Conservation (phyloP, 805 yeast species). For the Barnettozyma sp. region DNA sequence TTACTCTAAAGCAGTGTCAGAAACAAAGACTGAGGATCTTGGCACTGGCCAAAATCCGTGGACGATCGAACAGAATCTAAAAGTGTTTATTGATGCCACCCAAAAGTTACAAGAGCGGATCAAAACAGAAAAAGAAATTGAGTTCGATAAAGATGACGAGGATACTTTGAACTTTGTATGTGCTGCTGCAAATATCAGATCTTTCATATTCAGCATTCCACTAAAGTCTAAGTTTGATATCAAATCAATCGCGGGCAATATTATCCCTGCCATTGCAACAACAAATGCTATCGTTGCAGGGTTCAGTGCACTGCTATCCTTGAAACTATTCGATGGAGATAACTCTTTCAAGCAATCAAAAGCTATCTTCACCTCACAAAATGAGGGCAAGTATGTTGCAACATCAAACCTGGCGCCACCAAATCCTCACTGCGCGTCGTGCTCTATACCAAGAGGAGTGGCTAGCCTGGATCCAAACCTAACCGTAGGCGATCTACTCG, state of each 20-base stretch:
- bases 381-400: slow-evolving; percentile 57
- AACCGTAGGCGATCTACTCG: slow-evolving; percentile 48
- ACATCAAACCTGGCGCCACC: slow-evolving; percentile 56
- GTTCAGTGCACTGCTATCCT: slow-evolving; percentile 66
- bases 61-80: slow-evolving; percentile 56
- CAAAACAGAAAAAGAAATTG: slow-evolving; percentile 33
- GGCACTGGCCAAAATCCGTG: slow-evolving; percentile 40
- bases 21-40: slow-evolving; percentile 18
- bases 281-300: slow-evolving; percentile 96
- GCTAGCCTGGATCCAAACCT: slow-evolving; percentile 29
- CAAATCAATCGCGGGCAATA: slow-evolving; percentile 95
- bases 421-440: slow-evolving; percentile 66
- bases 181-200: slow-evolving; percentile 76
- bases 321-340: slow-evolving; percentile 41
- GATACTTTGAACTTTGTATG: slow-evolving; percentile 86
- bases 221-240: slow-evolving; percentile 74
- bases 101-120: slow-evolving; percentile 45
- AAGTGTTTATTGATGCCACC: slow-evolving; percentile 46
- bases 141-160: slow-evolving; percentile 92
- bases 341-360: slow-evolving; percentile 30
- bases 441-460: slow-evolving; percentile 50
- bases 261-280: slow-evolving; percentile 97
- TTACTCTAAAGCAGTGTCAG: slow-evolving; percentile 12
- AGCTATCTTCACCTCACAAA: slow-evolving; percentile 46
- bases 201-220: slow-evolving; percentile 62